Base-by-base conservation (phyloP, 164 flowering plant species). In the Protea cynaroides region DNA sequence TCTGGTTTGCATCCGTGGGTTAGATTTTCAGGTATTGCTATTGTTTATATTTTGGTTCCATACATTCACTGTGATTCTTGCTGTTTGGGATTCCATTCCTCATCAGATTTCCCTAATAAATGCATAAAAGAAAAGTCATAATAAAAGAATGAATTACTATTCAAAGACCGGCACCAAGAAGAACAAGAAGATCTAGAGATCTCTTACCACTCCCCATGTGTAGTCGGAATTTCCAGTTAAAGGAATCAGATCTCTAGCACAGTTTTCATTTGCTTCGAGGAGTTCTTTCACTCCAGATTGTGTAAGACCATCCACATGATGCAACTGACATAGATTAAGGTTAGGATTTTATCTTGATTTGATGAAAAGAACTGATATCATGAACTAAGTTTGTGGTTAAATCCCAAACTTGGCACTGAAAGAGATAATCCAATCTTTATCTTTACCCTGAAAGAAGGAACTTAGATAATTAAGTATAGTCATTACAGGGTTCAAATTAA, bases 261-360 rank as follows among this genome's bases (percentile, higher is more conserved):
- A 55, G 43, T 76, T 71, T 55, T 61, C 81, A 58, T 81, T 68
- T 59, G 78, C 81, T 73, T 82, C 74, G 47, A 92, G 68, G 71
- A 76, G 78, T 61, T 77, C 53, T 70, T 77, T 83, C 49, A 85
- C 89, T 64, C 75, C 76, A 62, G 83, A 70, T 65, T 74, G 74
- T 12, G 80, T 79, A 43, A 92, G 85, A 53, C 98, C 98, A 74
- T 92, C 96, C 66, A 90, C 90, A 74, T 87, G 89, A 73, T 92
- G 98, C 75, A 92, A 72, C 97, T 88, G 81, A 68, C 38, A 60
- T 34, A 66, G 18, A n/a, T 7, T 47, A 18, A 61, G 43, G 17
- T 40, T 34, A 63, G 46, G 43, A 55, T 51, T 57, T 25, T 25
- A 34, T 11, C 1, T 50, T 25, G 19, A 37, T 19, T 22, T 25